phyloP scores from a whole-genome alignment of 371 early-diverging fungal genomes.

The Mortierella sp. region DNA sequence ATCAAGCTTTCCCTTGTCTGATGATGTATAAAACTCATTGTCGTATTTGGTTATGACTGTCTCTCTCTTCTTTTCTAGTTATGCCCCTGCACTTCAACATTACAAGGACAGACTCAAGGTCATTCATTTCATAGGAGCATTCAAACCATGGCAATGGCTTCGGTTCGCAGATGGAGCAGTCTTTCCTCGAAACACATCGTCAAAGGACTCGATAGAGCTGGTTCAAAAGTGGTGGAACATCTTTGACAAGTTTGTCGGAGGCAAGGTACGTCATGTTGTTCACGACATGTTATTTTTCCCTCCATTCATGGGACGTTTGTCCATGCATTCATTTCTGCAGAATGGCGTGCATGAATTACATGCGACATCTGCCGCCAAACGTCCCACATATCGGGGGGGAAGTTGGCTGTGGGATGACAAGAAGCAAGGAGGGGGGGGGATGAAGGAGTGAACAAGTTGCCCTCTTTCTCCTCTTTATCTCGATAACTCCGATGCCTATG shows the following conservation, averaged over 20 bases:
- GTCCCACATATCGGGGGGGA: too few species aligned
- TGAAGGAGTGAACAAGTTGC: too few species aligned
- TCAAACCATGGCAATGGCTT: constrained; percentile 91
- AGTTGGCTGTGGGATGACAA: neutral
- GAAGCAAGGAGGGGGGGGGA: neutral
- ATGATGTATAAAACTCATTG: neutral
- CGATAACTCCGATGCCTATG: constrained; percentile 14
- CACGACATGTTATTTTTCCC: too few species aligned
- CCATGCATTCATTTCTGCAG: too few species aligned
- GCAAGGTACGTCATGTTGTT: constrained; percentile 46
- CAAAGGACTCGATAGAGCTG: constrained; percentile 61
- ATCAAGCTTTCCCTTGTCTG: too few species aligned
- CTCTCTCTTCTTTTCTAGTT: constrained; percentile 55
- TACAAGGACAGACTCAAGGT: constrained; percentile 77
- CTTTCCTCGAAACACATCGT: constrained; percentile 56
- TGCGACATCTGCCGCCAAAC: too few species aligned
- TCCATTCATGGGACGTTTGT: too few species aligned
- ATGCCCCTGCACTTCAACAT: constrained; percentile 77
- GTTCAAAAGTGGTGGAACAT: constrained; percentile 80
- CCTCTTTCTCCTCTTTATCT: constrained; percentile 13
- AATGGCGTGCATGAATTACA: too few species aligned
- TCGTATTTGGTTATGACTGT: neutral
- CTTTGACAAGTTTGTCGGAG: constrained; percentile 69
- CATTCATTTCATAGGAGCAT: constrained; percentile 90
- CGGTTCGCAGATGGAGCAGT: constrained; percentile 71